Conservation (phyloP, 2,329 filamentous ascomycete genomes). For the Pyricularia sp. region DNA sequence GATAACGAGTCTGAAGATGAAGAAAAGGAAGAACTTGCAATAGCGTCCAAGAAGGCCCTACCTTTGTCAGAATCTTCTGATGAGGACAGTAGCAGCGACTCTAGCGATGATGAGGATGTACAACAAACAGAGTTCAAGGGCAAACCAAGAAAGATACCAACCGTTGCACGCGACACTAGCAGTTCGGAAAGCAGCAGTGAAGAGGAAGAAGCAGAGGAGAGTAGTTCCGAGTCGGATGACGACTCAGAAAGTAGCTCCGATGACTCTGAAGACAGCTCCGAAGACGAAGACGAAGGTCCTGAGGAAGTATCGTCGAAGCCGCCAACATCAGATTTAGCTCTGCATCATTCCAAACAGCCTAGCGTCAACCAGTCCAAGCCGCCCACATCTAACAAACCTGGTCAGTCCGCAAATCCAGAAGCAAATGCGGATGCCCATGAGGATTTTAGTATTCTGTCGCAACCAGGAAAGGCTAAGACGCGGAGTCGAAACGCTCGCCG, state of each 20-base stretch:
- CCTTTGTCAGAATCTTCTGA: slow-evolving; percentile 5
- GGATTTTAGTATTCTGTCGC: background rate
- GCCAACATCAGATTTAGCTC: background rate
- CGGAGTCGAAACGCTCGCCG: slow-evolving; percentile 39
- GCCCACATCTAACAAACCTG: background rate
- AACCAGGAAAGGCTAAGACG: slow-evolving; percentile 23
- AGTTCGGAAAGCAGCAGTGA: slow-evolving; percentile 6
- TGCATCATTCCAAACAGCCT: background rate
- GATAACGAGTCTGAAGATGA: background rate
- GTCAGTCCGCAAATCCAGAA: background rate
- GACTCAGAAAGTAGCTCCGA: slow-evolving; percentile 8
- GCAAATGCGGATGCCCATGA: background rate
- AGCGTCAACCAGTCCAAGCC: background rate
- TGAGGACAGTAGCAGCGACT: slow-evolving; percentile 6
- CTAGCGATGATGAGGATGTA: slow-evolving; percentile 3
- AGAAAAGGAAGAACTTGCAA: background rate
- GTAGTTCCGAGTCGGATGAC: slow-evolving; percentile 6
- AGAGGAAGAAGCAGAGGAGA: slow-evolving; percentile 6
- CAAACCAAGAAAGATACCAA: background rate
- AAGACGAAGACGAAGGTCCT: slow-evolving; percentile 11
- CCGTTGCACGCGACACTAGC: background rate
- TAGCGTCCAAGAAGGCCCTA: background rate
- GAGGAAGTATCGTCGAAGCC: slow-evolving; percentile 24
- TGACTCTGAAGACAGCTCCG: slow-evolving; percentile 8
- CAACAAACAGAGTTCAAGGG: background rate